Evolutionary conservation across 2,329 filamentous ascomycete species (phyloP), one percentile per base, ranked within the genome.

Genomic region (Hymenotorrendiella dingleyae): DNA sequence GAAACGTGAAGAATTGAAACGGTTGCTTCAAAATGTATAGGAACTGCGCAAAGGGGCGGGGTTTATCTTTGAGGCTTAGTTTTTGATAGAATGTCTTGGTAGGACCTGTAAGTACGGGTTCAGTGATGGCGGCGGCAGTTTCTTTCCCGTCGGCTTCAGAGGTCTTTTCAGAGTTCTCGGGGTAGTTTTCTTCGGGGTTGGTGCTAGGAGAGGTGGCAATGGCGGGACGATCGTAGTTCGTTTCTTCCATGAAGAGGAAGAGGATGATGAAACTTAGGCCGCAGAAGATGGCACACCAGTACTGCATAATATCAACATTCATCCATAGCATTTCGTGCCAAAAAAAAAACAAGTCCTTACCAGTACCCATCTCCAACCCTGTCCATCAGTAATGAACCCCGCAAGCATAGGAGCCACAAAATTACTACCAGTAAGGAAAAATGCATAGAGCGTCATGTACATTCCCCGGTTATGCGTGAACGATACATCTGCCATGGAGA

Each of bases 171-270:
- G 12, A 12, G 10, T 14, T 29, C 16, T 29, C 27, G 6, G 16
- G 10, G 6, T 11, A 14, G 2, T 11, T 14, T 10, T 30, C 20
- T 36, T 46, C 46, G 26, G 44, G 47, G 22, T 45, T 46, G 4
- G 45, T 54, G 17, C 17, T 24, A 9, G 24, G 45, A 16, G 37
- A 45, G 12, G 44, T 42, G 6, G 42, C 26, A 28, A 14, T 17
- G 36, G 36, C 14, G 14, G n/a, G n/a, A n/a, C 56, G 51, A 27
- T 57, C 49, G 40, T 54, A 59, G n/a, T 56, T 79, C 4, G 76
- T 78, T 57, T 80, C 77, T 57, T 80, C 77, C 65, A 78, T 70
- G 56, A 73, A 70, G 52, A 80, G 73, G 61, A 77, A 78, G 2
- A 73, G 59, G 48, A 76, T 66, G 14, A 79, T 52, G 27, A 73